Conservation (phyloP, 768 basidiomycete genomes). For the Russula sp. region DNA sequence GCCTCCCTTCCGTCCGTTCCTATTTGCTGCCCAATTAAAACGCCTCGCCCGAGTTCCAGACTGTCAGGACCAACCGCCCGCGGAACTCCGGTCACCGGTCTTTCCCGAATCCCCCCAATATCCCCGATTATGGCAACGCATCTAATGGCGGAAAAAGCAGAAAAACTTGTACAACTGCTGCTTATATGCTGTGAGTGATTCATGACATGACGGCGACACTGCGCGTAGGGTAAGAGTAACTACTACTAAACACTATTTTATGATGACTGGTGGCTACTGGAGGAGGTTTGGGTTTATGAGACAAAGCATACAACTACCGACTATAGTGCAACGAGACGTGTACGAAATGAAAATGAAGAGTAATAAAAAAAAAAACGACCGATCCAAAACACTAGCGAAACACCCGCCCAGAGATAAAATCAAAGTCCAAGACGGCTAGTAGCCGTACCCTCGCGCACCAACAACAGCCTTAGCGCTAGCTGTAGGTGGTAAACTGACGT, state of each 20-base stretch:
- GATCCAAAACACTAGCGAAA: constrained; percentile 15
- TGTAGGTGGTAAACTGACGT: constrained; percentile 25
- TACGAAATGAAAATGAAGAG: constrained; percentile 18
- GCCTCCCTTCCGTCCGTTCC: not conserved
- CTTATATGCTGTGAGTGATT: constrained; percentile 20
- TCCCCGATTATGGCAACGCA: not conserved
- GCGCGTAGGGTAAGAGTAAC: constrained; percentile 15
- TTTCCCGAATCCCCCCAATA: not conserved
- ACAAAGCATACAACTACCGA: constrained; percentile 26
- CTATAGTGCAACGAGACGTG: constrained; percentile 22
- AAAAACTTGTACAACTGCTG: constrained; percentile 18
- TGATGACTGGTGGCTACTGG: constrained; percentile 9
- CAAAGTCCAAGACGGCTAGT: constrained; percentile 12
- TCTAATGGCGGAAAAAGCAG: not conserved
- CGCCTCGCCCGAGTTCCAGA: constrained; percentile 6
- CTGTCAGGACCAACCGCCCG: not conserved
- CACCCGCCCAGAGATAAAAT: not conserved
- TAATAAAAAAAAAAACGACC: constrained; percentile 25
- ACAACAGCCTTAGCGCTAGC: constrained; percentile 15
- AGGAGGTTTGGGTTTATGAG: constrained; percentile 13
- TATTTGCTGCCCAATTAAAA: constrained; percentile 9
- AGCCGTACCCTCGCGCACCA: constrained; percentile 28
- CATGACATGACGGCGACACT: constrained; percentile 15
- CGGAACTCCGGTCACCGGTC: constrained; percentile 5
- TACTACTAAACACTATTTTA: constrained; percentile 29